Conservation (phyloP, 306 rosid species). For the Arachis hypogaea region DNA sequence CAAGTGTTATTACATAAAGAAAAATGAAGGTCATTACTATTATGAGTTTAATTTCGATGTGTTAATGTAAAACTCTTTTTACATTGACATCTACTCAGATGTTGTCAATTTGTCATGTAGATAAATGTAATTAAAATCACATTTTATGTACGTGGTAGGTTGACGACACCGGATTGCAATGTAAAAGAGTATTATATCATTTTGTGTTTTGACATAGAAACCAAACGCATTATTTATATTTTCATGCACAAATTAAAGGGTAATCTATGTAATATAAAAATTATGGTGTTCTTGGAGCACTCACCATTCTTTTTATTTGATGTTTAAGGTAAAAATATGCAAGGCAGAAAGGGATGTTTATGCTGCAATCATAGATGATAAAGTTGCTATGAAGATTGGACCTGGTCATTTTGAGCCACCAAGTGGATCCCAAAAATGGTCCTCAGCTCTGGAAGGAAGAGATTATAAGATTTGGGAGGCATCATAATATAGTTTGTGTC, state of each 20-base stretch:
- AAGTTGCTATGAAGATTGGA: slow-evolving; percentile 86
- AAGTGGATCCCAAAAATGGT: slow-evolving; percentile 63
- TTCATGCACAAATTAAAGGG: background rate
- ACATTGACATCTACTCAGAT: too few relatives aligned
- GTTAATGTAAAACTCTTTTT: too few relatives aligned
- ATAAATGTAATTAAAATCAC: too few relatives aligned
- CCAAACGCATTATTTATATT: slow-evolving; percentile 2
- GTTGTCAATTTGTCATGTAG: too few relatives aligned
- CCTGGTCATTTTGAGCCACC: slow-evolving; percentile 91
- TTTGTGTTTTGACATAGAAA: slow-evolving; percentile 12
- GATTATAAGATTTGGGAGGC: slow-evolving; percentile 91
- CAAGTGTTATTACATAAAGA: too few relatives aligned
- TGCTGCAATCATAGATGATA: slow-evolving; percentile 74
- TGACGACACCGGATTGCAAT: too few relatives aligned
- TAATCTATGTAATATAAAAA: background rate
- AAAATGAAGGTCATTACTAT: too few relatives aligned
- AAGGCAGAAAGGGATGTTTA: slow-evolving; percentile 93
- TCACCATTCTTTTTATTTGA: slow-evolving; percentile 23
- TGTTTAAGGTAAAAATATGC: slow-evolving; percentile 62
- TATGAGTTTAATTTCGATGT: too few relatives aligned
- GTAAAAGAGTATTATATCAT: too few relatives aligned
- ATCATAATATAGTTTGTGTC: slow-evolving; percentile 30
- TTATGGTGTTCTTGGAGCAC: background rate
- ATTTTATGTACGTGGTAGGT: too few relatives aligned
- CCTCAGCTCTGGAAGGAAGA: slow-evolving; percentile 62